These are phyloP conservation scores for Yarrowia sp. DNA, from an alignment of 805 yeast genomes.

Conservation along the genomic window DNA sequence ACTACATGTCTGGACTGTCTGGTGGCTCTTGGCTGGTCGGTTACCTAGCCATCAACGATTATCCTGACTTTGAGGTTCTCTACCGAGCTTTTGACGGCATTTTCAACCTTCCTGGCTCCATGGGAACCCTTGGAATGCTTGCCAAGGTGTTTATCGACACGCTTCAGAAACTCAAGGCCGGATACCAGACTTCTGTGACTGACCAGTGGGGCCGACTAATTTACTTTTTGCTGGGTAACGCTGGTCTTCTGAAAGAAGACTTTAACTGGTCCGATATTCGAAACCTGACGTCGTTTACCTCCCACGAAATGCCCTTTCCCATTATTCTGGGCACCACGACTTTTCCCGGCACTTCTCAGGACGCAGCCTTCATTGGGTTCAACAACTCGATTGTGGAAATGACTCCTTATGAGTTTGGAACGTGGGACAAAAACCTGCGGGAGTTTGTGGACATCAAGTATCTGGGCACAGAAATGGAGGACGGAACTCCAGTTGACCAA, in stretches of 20 bases:
- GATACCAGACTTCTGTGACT: conserved; percentile 62
- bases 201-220: conserved; percentile 82
- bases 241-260: conserved; percentile 43
- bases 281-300: conserved; percentile 55
- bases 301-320: conserved; percentile 69
- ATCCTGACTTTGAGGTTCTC: not conserved
- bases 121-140: conserved; percentile 43
- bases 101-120: not conserved
- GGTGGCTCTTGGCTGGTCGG: conserved; percentile 83
- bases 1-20: conserved; percentile 72
- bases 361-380: not conserved
- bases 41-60: conserved; percentile 57
- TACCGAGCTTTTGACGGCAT: not conserved
- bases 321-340: conserved; percentile 47
- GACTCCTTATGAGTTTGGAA: conserved; percentile 71
- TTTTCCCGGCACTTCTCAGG: not conserved
- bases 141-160: conserved; percentile 48
- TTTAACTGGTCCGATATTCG: conserved; percentile 56
- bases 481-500: conserved; percentile 51
- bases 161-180: conserved; percentile 54
- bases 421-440: conserved; percentile 77
- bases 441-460: conserved; percentile 65
- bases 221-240: conserved; percentile 65
- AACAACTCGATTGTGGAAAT: conserved; percentile 7
- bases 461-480: conserved; percentile 60